Percentiles rank a stretch among this genome's conserved stretches.
phyloP scores from a whole-genome alignment of 352 stramenopile species.

The Globisporangium uncinulatum region DNA sequence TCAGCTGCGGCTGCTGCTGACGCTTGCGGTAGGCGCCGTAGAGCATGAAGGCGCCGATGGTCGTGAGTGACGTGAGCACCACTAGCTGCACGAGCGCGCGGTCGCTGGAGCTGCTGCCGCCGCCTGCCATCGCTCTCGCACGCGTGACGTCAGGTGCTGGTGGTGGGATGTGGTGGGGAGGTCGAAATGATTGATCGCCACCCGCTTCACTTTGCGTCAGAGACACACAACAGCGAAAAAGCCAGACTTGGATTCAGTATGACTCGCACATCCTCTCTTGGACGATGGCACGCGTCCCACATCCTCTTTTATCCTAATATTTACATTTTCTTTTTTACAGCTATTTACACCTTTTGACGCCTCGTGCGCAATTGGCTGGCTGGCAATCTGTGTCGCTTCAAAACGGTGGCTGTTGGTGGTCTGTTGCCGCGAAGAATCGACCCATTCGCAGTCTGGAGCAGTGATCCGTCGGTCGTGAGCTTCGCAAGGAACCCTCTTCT shows the following conservation, averaged over 20 bases:
- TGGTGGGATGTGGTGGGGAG: no score
- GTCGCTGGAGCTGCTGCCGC: conserved; percentile 23
- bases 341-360: no score
- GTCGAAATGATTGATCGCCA: no score
- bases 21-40: conserved; percentile 43
- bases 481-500: conserved; percentile 22
- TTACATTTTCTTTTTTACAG: no score
- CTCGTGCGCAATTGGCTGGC: no score
- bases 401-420: conserved; percentile 11
- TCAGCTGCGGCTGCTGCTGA: conserved; percentile 18
- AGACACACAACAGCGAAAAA: no score
- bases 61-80: conserved; percentile 65
- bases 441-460: conserved; percentile 28
- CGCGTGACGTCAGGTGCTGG: no score
- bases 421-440: background rate
- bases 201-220: no score
- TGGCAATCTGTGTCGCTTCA: conserved; percentile 4
- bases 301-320: no score
- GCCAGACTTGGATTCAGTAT: no score
- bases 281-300: no score
- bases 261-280: no score
- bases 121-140: background rate
- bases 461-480: conserved; percentile 90
- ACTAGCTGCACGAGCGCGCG: conserved; percentile 58
- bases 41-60: conserved; percentile 54